These are phyloP conservation scores for Penicillium canariense DNA, from an alignment of 495 filamentous ascomycete species.

Conservation along the genomic window DNA sequence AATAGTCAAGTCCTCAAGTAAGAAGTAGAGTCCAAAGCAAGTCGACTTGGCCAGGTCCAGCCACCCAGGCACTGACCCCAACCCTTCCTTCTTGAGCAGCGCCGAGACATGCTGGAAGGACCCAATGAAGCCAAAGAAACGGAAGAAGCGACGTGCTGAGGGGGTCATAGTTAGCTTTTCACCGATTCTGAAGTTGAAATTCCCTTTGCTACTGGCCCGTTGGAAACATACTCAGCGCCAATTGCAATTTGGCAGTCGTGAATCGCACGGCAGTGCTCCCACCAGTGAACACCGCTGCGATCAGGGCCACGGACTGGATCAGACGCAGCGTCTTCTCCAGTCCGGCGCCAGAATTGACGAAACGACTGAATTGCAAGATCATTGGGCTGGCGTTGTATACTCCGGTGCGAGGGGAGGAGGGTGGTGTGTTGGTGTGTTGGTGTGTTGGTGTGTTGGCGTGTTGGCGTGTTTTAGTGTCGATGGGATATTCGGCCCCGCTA, in stretches of 20 bases:
- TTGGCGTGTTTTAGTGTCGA: too few relatives aligned
- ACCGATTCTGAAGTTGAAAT: neutral
- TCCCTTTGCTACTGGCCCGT: neutral
- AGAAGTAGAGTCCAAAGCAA: slow-evolving; percentile 39
- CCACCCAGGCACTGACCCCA: slow-evolving; percentile 18
- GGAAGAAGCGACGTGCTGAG: slow-evolving; percentile 54
- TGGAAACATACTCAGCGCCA: slow-evolving; percentile 31
- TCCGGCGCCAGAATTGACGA: slow-evolving; percentile 40
- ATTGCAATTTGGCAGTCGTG: slow-evolving; percentile 32
- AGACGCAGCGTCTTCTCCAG: slow-evolving; percentile 63
- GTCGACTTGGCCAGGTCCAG: slow-evolving; percentile 38
- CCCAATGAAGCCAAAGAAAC: slow-evolving; percentile 62
- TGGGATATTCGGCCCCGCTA: too few relatives aligned
- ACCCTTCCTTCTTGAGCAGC: slow-evolving; percentile 21
- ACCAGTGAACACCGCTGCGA: slow-evolving; percentile 41
- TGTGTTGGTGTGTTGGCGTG: neutral
- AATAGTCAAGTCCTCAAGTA: slow-evolving; percentile 43
- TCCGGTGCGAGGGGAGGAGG: neutral
- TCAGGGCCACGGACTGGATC: slow-evolving; percentile 53
- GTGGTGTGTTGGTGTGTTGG: neutral
- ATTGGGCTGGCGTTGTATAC: neutral
- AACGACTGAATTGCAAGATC: slow-evolving; percentile 35
- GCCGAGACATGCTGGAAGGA: slow-evolving; percentile 50
- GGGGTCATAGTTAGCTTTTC: neutral
- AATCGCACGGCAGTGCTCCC: slow-evolving; percentile 26